Conservation (phyloP, 768 basidiomycete species). For the Tulasnella sp. region DNA sequence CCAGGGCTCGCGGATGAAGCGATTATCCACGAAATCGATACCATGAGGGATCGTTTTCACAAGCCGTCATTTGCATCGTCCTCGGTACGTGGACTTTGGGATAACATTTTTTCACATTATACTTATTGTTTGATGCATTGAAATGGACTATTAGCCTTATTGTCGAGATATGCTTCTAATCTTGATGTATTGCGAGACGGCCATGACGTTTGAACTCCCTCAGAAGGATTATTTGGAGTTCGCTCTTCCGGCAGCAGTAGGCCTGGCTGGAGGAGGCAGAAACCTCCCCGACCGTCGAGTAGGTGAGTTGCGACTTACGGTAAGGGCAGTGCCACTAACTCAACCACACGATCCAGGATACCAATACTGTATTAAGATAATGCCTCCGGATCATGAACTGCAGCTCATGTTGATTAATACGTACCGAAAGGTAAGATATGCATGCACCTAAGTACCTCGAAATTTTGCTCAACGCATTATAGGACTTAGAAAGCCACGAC, state of each 20-base stretch:
- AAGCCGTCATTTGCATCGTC: conserved; percentile 36
- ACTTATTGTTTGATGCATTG: not conserved
- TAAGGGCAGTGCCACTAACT: not conserved
- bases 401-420: conserved; percentile 81
- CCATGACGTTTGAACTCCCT: conserved; percentile 21
- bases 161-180: conserved; percentile 58
- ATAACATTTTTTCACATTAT: not conserved
- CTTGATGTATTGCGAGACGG: conserved; percentile 57
- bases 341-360: conserved; percentile 43
- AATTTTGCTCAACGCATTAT: not conserved
- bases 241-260: conserved; percentile 66
- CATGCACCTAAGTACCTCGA: not conserved
- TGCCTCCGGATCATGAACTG: conserved; percentile 58
- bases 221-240: conserved; percentile 44
- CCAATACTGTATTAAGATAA: conserved; percentile 62
- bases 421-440: conserved; percentile 54
- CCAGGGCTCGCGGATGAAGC: conserved; percentile 49
- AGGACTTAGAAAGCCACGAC: conserved; percentile 62
- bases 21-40: conserved; percentile 48
- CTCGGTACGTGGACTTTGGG: conserved; percentile 32
- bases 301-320: conserved; percentile 42
- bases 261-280: conserved; percentile 58
- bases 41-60: conserved; percentile 43
- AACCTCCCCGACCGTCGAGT: conserved; percentile 43
- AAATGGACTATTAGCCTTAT: conserved; percentile 38